Percentiles rank a stretch among this genome's conserved stretches.
phyloP scores from a whole-genome alignment of 495 filamentous ascomycete species.

The Daldinia bambusicola region DNA sequence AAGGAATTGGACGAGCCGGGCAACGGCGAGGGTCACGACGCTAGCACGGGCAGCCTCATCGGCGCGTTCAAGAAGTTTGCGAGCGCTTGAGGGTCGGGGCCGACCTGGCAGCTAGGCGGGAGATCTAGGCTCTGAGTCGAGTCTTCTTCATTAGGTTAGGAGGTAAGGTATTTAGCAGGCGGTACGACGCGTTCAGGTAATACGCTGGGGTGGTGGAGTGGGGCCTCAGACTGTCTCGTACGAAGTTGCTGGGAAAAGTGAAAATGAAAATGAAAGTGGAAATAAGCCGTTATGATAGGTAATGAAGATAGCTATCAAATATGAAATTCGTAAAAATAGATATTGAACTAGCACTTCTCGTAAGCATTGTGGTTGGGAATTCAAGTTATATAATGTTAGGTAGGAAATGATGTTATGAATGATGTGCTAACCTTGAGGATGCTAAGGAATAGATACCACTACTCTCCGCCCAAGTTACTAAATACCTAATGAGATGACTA shows the following conservation, averaged over 20 bases:
- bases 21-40: conserved; percentile 78
- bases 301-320: conserved; percentile 7
- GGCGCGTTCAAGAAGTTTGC: conserved; percentile 76
- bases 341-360: too few relatives aligned
- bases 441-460: too few relatives aligned
- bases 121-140: conserved; percentile 38
- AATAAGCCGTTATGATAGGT: conserved; percentile 7
- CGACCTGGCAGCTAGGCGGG: conserved; percentile 10
- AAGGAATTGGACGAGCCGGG: conserved; percentile 79
- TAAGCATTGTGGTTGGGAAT: neutral
- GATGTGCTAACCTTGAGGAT: too few relatives aligned
- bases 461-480: too few relatives aligned
- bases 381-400: too few relatives aligned
- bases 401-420: too few relatives aligned
- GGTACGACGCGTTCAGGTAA: conserved; percentile 17
- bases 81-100: conserved; percentile 55
- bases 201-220: neutral
- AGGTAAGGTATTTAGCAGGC: neutral
- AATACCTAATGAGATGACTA: too few relatives aligned
- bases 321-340: neutral
- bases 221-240: conserved; percentile 10
- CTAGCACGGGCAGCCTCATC: conserved; percentile 87
- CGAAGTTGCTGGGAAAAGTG: neutral
- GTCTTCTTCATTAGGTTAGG: too few relatives aligned
- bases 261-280: too few relatives aligned